Evolutionary conservation across 129 eudicot species (phyloP), one percentile per base, ranked within the genome.

Genomic region (Ambrosia artemisiifolia): DNA sequence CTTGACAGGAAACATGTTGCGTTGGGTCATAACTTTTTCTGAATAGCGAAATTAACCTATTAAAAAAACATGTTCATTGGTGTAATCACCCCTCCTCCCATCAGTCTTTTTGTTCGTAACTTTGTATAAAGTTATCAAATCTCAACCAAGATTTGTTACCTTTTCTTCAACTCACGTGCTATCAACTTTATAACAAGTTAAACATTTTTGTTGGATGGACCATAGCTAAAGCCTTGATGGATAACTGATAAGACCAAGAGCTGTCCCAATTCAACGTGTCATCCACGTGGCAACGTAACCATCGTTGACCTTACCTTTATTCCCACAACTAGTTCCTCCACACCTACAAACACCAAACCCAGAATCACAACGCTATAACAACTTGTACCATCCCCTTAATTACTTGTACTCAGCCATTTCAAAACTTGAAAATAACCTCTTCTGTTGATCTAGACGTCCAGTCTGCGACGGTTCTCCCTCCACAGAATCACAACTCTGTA

Each of bases 391-490:
- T 72, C 0, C 2, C 18, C 60, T 46, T 11, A 2, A 16, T 0
- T 6, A 46, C 42, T 10, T 72, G 69, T 72, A 72, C 59, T 44
- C 14, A 10, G 14, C 35, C 38, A 60, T 47, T 61, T 47, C 20
- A 7, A 4, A 10, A 2, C 20, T 8, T 55, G 28, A 13, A 56
- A 17, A 50, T 3, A 5, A 46, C 12, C 13, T 51, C 47, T 14
- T 56, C 79, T 67, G 57, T 7, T 47, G 70, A 48, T 47, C 51
- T 46, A 40, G 20, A 46, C 47, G 11, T 61, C 44, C 47, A 61
- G 9, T 62, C 70, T 50, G 63, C 61, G 36, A 48, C 70, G 51
- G 48, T 73, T 34, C 35, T 73, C 63, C 62, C 61, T 47, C 53
- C 70, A 12, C 42, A 61, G 18, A 16, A 18, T 36, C 20, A 34